phyloP scores from a whole-genome alignment of 257 asterid genomes.

The Penstemon barbatus region DNA sequence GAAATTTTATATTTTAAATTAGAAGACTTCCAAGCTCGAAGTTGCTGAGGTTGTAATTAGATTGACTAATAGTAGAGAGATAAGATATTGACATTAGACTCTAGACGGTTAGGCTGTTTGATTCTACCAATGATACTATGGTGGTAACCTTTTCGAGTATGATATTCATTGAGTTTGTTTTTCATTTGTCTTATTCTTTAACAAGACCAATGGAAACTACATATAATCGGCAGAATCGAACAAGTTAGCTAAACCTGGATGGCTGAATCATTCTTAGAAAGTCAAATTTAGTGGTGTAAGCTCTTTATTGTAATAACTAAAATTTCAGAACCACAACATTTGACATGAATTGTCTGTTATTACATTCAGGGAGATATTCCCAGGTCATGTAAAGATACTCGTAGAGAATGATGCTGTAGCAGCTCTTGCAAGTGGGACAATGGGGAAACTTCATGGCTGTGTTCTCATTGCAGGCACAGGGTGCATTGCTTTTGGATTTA shows the following conservation, averaged over 20 bases:
- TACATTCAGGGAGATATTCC: constrained; percentile 64
- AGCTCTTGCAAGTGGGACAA: constrained; percentile 98
- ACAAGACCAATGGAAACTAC: constrained; percentile 19
- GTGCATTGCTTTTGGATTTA: constrained; percentile 87
- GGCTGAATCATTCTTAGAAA: constrained; percentile 2
- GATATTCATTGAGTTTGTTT: constrained; percentile 1
- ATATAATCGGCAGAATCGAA: constrained; percentile 13
- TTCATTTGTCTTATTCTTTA: neutral
- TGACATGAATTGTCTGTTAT: constrained; percentile 28
- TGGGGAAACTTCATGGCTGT: constrained; percentile 94
- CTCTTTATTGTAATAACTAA: constrained; percentile 1
- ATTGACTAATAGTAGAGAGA: neutral
- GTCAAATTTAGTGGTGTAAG: neutral
- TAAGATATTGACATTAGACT: constrained; percentile 1
- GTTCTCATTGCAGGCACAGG: constrained; percentile 97
- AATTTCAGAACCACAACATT: constrained; percentile 15
- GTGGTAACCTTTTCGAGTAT: constrained; percentile 1
- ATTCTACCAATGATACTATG: constrained; percentile 11
- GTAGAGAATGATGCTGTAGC: constrained; percentile 95
- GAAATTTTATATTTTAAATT: neutral
- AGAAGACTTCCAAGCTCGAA: no score
- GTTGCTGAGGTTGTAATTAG: constrained; percentile 6
- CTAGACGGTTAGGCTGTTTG: neutral
- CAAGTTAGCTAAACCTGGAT: constrained; percentile 7
- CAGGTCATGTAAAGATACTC: constrained; percentile 59